Percentiles rank a stretch among this genome's conserved stretches.
These are phyloP conservation scores for Epichloe festucae DNA, from an alignment of 2,329 filamentous ascomycete genomes.

Conservation along the genomic window DNA sequence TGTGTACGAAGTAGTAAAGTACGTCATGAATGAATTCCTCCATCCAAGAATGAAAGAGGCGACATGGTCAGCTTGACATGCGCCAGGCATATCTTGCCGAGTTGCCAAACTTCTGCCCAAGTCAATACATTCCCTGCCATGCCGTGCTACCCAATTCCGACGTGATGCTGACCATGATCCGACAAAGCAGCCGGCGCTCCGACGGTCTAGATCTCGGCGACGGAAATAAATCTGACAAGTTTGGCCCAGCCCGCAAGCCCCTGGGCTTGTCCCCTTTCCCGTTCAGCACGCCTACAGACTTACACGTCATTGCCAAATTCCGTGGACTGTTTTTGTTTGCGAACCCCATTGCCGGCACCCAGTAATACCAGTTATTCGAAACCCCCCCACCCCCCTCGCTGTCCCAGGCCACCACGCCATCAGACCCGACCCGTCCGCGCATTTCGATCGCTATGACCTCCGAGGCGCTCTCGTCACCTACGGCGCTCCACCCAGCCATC, in stretches of 20 bases:
- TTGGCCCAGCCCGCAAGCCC: too few species aligned
- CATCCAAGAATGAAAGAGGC: too few species aligned
- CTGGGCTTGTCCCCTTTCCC: too few species aligned
- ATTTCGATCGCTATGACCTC: slow-evolving; percentile 15
- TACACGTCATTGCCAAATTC: not conserved
- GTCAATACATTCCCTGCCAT: not conserved
- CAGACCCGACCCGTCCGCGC: not conserved
- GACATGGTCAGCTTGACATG: not conserved
- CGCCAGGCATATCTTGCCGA: not conserved
- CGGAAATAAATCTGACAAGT: not conserved
- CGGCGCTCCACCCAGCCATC: slow-evolving; percentile 38
- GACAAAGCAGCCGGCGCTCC: not conserved
- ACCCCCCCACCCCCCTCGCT: not conserved
- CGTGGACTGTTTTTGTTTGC: not conserved
- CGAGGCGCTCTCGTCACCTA: slow-evolving; percentile 29
- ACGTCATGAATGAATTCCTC: not conserved
- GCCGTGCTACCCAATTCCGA: not conserved
- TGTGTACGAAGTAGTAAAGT: not conserved
- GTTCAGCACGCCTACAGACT: too few species aligned
- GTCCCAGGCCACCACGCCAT: not conserved
- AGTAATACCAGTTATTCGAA: slow-evolving; percentile 1
- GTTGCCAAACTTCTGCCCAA: not conserved
- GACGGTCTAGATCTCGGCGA: not conserved
- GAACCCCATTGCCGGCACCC: not conserved
- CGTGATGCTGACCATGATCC: not conserved